Conservation (phyloP, 2,329 filamentous ascomycete species). For the Metarhizium rileyi region DNA sequence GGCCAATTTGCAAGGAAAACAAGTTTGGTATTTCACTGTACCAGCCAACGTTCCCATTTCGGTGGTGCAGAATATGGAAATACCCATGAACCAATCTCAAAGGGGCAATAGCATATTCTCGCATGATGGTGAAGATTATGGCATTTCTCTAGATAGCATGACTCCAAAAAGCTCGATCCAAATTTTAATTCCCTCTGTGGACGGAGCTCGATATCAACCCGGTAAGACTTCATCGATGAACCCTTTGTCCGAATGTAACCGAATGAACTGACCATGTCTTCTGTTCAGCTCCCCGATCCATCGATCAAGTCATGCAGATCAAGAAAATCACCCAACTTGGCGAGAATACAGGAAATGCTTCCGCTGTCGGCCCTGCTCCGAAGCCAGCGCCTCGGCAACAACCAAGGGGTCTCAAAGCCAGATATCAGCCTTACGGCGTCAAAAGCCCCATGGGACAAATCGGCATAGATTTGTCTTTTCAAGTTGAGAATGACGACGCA, state of each 20-base stretch:
- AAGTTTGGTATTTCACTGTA: slow-evolving; percentile 73
- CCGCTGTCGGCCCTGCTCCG: slow-evolving; percentile 32
- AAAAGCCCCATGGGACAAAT: slow-evolving; percentile 25
- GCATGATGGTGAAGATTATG: slow-evolving; percentile 55
- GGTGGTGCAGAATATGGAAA: slow-evolving; percentile 53
- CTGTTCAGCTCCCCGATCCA: slow-evolving; percentile 23
- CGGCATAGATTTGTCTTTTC: slow-evolving; percentile 30
- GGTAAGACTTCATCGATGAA: slow-evolving; percentile 31
- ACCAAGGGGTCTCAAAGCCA: slow-evolving; percentile 56
- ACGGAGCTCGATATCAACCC: slow-evolving; percentile 42
- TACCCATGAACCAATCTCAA: slow-evolving; percentile 45
- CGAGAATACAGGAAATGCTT: slow-evolving; percentile 16
- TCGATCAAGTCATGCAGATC: slow-evolving; percentile 55
- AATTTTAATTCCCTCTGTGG: slow-evolving; percentile 49
- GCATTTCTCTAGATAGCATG: slow-evolving; percentile 42
- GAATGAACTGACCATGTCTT: slow-evolving; percentile 6
- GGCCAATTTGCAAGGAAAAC: slow-evolving; percentile 55
- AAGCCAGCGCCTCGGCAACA: slow-evolving; percentile 50
- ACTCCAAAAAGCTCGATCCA: slow-evolving; percentile 42
- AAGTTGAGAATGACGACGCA: slow-evolving; percentile 33
- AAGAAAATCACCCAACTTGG: slow-evolving; percentile 51
- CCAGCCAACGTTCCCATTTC: slow-evolving; percentile 61
- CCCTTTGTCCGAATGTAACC: slow-evolving; percentile 5
- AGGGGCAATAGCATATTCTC: slow-evolving; percentile 46
- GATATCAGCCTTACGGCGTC: slow-evolving; percentile 58